Evolutionary conservation across 2,329 filamentous ascomycete species (phyloP).

Genomic region (Neofusicoccum umdonicola): DNA sequence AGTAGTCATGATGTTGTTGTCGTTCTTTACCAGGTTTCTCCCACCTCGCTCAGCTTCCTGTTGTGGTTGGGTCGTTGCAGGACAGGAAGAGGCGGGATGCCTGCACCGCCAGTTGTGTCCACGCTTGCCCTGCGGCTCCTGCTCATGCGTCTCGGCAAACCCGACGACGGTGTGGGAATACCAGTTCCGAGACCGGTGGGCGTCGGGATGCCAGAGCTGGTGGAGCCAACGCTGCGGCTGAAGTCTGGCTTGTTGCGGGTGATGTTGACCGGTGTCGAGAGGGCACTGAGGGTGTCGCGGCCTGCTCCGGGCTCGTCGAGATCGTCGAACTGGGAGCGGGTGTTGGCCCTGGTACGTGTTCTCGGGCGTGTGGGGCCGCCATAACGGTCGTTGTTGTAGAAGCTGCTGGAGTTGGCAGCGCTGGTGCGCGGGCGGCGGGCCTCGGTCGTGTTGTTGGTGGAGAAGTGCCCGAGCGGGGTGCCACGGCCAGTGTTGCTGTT

Average conservation of each 20-base stretch:
- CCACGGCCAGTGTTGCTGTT: not conserved
- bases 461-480: constrained; percentile 7
- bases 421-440: constrained; percentile 35
- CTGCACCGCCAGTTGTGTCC: constrained; percentile 20
- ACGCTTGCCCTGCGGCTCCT: constrained; percentile 42
- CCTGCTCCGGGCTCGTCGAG: not conserved
- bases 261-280: constrained; percentile 31
- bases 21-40: constrained; percentile 54
- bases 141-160: constrained; percentile 52
- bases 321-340: constrained; percentile 11
- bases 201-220: constrained; percentile 37
- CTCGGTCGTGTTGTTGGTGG: not conserved
- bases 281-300: constrained; percentile 21
- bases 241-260: constrained; percentile 34
- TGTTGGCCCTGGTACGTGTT: constrained; percentile 11
- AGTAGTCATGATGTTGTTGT: not conserved
- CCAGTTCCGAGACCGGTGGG: constrained; percentile 44
- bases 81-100: not conserved
- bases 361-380: constrained; percentile 3
- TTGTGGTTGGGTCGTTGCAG: not conserved
- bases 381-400: not conserved
- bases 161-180: constrained; percentile 48
- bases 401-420: not conserved
- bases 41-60: constrained; percentile 53
- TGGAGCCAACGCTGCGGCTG: constrained; percentile 51